These are phyloP conservation scores for Scheffersomyces amazonensis DNA, from an alignment of 805 yeast genomes.

Conservation along the genomic window DNA sequence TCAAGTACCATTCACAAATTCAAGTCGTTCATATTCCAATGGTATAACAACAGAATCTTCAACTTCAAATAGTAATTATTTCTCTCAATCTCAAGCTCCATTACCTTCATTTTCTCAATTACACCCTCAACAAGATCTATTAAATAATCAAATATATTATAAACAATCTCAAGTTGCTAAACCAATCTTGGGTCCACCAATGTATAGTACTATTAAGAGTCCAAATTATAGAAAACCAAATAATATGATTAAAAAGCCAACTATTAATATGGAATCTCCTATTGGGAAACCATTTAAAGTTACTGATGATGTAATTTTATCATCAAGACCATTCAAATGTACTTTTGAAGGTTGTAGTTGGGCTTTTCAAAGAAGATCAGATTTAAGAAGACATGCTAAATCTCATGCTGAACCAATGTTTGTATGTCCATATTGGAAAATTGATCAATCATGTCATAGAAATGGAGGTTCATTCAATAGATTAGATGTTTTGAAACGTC, in stretches of 20 bases:
- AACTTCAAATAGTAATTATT: too few species aligned
- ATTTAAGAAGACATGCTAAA: conserved; percentile 63
- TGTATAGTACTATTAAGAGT: background rate
- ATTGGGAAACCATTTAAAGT: too few species aligned
- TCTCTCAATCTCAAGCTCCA: too few species aligned
- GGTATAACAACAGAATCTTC: too few species aligned
- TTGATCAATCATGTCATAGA: conserved; percentile 69
- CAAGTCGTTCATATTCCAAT: too few species aligned
- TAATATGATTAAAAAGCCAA: conserved; percentile 3
- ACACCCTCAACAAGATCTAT: background rate
- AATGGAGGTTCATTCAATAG: conserved; percentile 76
- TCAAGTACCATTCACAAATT: too few species aligned
- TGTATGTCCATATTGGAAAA: conserved; percentile 71
- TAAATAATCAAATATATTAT: background rate
- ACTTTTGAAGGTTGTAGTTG: conserved; percentile 50
- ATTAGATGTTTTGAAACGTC: conserved; percentile 72
- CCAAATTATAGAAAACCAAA: background rate
- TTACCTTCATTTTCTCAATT: too few species aligned
- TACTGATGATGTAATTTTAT: too few species aligned
- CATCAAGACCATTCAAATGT: conserved; percentile 38
- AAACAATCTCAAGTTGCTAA: background rate
- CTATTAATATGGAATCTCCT: conserved; percentile 1
- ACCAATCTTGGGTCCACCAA: background rate
- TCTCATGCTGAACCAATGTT: conserved; percentile 66
- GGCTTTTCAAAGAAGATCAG: conserved; percentile 70